These are phyloP conservation scores for Tulasnella sp. DNA, from an alignment of 768 basidiomycete genomes.

Conservation along the genomic window DNA sequence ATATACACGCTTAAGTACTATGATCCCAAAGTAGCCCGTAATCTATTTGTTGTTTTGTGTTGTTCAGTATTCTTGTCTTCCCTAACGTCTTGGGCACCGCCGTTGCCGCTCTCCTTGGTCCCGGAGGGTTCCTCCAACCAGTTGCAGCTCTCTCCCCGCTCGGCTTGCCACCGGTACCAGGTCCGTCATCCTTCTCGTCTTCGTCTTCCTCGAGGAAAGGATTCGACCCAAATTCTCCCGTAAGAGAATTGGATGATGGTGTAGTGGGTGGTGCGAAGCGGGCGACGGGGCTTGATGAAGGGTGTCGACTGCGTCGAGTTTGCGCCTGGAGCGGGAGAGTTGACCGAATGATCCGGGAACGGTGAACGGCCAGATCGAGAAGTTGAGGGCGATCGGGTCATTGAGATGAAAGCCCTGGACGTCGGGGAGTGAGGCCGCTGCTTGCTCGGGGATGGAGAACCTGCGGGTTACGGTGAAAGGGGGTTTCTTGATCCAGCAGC, in stretches of 20 bases:
- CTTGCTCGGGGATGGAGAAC: not conserved
- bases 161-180: not conserved
- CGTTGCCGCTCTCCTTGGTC: not conserved
- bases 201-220: not conserved
- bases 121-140: not conserved
- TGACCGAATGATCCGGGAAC: not conserved
- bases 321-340: not conserved
- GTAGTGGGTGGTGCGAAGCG: not conserved
- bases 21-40: too few relatives aligned
- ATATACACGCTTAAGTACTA: too few relatives aligned
- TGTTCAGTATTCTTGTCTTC: not conserved
- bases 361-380: not conserved
- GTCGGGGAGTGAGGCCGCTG: not conserved
- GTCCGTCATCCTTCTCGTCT: not conserved
- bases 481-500: not conserved
- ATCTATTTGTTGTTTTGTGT: too few relatives aligned
- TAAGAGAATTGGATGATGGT: not conserved
- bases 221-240: not conserved
- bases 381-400: not conserved
- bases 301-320: not conserved
- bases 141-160: not conserved
- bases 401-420: not conserved
- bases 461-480: not conserved
- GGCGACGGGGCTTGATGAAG: not conserved
- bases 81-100: not conserved